Evolutionary conservation across 2,329 filamentous ascomycete genomes (phyloP), one percentile per base, ranked within the genome.

Genomic region (Cladosporium sp.): DNA sequence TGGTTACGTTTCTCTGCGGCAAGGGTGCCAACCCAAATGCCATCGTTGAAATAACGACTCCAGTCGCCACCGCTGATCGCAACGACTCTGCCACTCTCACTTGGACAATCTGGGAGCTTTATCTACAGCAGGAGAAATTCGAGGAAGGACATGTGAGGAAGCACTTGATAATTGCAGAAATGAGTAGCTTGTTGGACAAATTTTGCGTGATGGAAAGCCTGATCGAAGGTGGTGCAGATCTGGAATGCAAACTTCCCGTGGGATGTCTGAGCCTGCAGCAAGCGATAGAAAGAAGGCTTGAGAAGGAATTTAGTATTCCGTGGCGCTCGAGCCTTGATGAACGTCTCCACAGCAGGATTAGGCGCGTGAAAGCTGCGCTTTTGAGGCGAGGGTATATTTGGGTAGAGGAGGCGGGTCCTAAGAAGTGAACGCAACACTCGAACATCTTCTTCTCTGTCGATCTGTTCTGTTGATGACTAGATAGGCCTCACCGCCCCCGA

Each of bases 401-500:
- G 18, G 7, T 44, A 21, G 18, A 44, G 41, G 18, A 44, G 41
- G 7, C 41, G 41, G 18, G 4, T 11, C 5, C 7, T 4, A 10
- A 3, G 7, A 44, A 6, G 7, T 44, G 41, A 44, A 4, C 28
- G 28, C 36, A 41, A 18, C 36, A 41, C 24, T 41, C 36, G 36
- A 41, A 4, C 15, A 6, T 41, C 15, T 18, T 41, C 15, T 18
- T 41, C 5, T 18, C 36, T 15, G 1, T 41, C 15, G 15, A 14
- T n/a, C 28, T 30, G 28, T 30, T 4, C 36, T 41, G 36, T 18
- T 18, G 18, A 4, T 18, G 18, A 4, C 18, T 12, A 8, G 8
- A 26, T 11, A 24, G 24, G 24, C 28, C 18, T 73, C 66, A 73
- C 34, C 71, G 60, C n/a, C 55, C 69, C 44, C 80, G 74, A 1